These are phyloP conservation scores for Mycosphaerella sp. DNA, from an alignment of 2,329 filamentous ascomycete species.

Conservation along the genomic window DNA sequence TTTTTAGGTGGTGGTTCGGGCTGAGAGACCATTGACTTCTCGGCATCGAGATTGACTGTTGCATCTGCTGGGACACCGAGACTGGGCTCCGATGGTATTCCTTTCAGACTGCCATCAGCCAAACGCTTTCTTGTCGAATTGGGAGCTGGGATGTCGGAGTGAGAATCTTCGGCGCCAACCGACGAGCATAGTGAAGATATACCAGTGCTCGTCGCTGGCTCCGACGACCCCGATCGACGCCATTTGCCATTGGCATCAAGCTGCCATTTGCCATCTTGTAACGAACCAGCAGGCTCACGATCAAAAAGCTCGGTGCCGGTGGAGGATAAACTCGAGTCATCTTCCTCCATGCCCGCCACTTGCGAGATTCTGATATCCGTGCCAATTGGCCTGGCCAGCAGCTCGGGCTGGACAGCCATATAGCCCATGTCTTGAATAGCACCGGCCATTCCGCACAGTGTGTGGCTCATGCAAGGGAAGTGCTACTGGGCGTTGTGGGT, in stretches of 20 bases:
- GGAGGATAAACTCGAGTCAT: slow-evolving; percentile 32
- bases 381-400: slow-evolving; percentile 12
- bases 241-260: slow-evolving; percentile 29
- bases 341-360: slow-evolving; percentile 21
- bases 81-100: slow-evolving; percentile 2
- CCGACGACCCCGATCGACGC: slow-evolving; percentile 31
- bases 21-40: slow-evolving; percentile 3
- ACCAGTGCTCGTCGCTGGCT: slow-evolving; percentile 32
- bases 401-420: slow-evolving; percentile 13
- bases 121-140: slow-evolving; percentile 26
- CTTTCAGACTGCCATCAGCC: slow-evolving; percentile 29
- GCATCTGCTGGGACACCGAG: not conserved
- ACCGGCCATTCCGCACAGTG: slow-evolving; percentile 14
- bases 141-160: slow-evolving; percentile 8
- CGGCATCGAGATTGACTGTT: not conserved
- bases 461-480: slow-evolving; percentile 6
- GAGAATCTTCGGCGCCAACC: slow-evolving; percentile 25
- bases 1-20: slow-evolving; percentile 17
- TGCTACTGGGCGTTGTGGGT: slow-evolving; percentile 5
- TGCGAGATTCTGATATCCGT: slow-evolving; percentile 18
- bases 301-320: slow-evolving; percentile 30
- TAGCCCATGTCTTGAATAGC: slow-evolving; percentile 15
- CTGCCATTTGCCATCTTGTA: slow-evolving; percentile 23
- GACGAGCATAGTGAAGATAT: slow-evolving; percentile 33
- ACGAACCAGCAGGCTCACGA: slow-evolving; percentile 16